Percentiles rank a stretch among this genome's conserved stretches.
These are phyloP conservation scores for Globisporangium acanthophoron DNA, from an alignment of 352 stramenopile genomes.

Conservation along the genomic window DNA sequence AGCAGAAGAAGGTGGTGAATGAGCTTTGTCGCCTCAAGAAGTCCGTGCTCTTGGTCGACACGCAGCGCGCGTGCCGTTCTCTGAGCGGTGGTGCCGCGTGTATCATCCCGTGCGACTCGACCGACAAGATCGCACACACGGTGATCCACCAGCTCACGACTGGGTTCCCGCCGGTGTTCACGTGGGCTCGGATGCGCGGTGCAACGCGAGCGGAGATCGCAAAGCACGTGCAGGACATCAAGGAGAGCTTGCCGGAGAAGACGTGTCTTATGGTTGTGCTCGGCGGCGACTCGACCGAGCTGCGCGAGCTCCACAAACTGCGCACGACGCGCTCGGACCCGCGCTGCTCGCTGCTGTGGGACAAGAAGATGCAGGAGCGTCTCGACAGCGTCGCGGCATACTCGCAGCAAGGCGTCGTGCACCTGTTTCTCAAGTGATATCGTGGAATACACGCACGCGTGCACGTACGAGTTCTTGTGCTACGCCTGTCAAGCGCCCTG, in stretches of 20 bases:
- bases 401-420: constrained; percentile 57
- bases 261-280: constrained; percentile 58
- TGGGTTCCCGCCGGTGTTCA: constrained; percentile 74
- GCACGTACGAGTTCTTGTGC: not conserved
- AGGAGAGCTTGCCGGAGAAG: constrained; percentile 38
- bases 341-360: constrained; percentile 70
- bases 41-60: constrained; percentile 73
- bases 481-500: too few species aligned
- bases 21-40: constrained; percentile 71
- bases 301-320: constrained; percentile 73
- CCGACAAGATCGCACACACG: constrained; percentile 38
- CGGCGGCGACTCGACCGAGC: constrained; percentile 36
- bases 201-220: constrained; percentile 39
- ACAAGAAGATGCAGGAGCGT: constrained; percentile 60
- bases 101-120: constrained; percentile 47
- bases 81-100: constrained; percentile 58
- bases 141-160: constrained; percentile 79
- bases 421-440: constrained; percentile 46
- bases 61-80: constrained; percentile 50
- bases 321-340: constrained; percentile 71
- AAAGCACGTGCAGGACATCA: constrained; percentile 28
- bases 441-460: not conserved
- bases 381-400: constrained; percentile 41
- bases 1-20: constrained; percentile 73
- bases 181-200: constrained; percentile 57